Conservation (phyloP, 805 yeast species). For the Phaffomyces thermotolerans region DNA sequence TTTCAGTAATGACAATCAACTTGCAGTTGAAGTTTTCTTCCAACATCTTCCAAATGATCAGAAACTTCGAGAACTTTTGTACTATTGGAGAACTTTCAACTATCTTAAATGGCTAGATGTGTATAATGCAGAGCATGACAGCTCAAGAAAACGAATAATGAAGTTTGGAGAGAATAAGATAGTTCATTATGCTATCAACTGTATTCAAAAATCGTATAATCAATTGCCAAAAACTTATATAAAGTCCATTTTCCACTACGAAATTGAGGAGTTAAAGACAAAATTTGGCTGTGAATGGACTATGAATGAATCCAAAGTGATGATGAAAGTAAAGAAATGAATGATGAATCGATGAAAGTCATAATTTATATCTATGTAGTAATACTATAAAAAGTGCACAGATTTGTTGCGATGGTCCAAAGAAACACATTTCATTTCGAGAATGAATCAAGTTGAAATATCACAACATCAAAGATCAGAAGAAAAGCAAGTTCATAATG, state of each 20-base stretch:
- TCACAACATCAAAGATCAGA: too few species aligned
- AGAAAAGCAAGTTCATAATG: conserved; percentile 9
- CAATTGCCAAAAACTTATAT: conserved; percentile 18
- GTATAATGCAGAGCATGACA: conserved; percentile 15
- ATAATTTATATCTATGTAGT: too few species aligned
- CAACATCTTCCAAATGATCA: conserved; percentile 26
- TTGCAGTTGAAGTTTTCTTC: conserved; percentile 20
- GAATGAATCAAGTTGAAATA: too few species aligned
- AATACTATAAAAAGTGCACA: background rate
- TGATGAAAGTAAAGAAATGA: background rate
- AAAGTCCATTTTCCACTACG: conserved; percentile 8
- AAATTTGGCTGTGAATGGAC: background rate
- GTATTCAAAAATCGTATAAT: conserved; percentile 35
- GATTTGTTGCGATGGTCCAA: too few species aligned
- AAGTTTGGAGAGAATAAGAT: conserved; percentile 32
- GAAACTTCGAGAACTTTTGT: conserved; percentile 27
- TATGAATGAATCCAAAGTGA: background rate
- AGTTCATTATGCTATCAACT: conserved; percentile 26
- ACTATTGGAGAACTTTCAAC: conserved; percentile 27
- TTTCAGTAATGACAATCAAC: conserved; percentile 15
- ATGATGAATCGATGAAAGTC: background rate
- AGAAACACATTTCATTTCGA: too few species aligned
- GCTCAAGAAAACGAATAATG: conserved; percentile 30
- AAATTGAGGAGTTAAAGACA: conserved; percentile 2
- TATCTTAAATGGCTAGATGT: conserved; percentile 27